phyloP scores from a whole-genome alignment of 2,329 filamentous ascomycete genomes.

The Sclerotinia sclerotiorum region DNA sequence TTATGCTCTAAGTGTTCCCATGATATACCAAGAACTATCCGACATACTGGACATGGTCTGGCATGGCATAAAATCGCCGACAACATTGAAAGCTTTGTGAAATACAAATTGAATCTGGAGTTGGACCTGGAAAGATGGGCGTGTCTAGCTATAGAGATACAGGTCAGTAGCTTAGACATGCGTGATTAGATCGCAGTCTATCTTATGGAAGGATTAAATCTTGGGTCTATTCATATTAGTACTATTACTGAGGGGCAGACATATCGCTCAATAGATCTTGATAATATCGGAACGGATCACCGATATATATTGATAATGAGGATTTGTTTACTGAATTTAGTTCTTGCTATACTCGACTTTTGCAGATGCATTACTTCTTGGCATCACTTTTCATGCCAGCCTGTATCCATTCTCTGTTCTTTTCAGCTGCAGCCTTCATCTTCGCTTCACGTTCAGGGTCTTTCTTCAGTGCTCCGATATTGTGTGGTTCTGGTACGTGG shows the following conservation, averaged over 20 bases:
- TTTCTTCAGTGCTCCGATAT: slow-evolving; percentile 52
- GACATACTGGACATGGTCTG: neutral
- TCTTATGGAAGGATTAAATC: neutral
- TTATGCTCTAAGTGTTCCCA: too few species aligned
- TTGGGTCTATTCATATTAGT: neutral
- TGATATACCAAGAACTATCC: neutral
- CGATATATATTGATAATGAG: neutral
- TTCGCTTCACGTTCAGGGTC: slow-evolving; percentile 46
- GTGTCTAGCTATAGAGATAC: neutral
- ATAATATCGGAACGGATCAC: neutral
- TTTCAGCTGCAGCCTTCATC: slow-evolving; percentile 56
- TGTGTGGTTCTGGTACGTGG: slow-evolving; percentile 68
- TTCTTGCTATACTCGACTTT: neutral
- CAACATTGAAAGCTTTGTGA: neutral
- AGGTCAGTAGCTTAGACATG: neutral
- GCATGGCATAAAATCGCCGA: neutral
- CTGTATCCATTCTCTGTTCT: slow-evolving; percentile 64
- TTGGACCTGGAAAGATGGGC: neutral
- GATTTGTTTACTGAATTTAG: too few species aligned
- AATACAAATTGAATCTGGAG: neutral
- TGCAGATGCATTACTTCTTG: slow-evolving; percentile 30
- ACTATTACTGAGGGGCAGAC: neutral
- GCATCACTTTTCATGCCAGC: slow-evolving; percentile 55
- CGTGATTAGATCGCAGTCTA: neutral
- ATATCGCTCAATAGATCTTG: neutral